Evolutionary conservation across 1,284 basidiomycete species (phyloP), one percentile per base, ranked within the genome.

Genomic region (Rhizoctonia solani): DNA sequence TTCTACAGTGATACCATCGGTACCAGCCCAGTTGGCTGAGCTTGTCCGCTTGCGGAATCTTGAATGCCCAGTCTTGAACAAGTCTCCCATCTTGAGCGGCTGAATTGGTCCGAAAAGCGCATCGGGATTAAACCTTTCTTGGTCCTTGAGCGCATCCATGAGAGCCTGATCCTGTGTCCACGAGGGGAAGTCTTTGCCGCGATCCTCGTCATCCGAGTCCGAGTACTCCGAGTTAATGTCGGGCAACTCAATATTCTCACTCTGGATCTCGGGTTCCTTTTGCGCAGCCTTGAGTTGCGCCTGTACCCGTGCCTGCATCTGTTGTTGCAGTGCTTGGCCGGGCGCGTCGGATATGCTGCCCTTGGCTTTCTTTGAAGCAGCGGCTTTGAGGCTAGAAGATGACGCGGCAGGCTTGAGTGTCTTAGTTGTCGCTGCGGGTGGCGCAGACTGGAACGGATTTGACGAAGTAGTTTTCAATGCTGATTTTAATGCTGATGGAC

Each of bases 191-290:
- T 90, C 85, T 32, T 87, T 87, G 68, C 83, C 81, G 23, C 89
- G 85, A 73, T 87, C 85, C 74, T 94, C 92, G 73, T 96, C 92
- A 54, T 94, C 95, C 3, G 93, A 95, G 77, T 97, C 91, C 2
- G 93, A 96, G 77, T 97, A 97, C 78, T 97, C 95, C 77, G 91
- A 94, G 71, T 93, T 89, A 73, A 96, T 93, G 67, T 97, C 95
- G 0, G 95, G 94, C 37, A 98, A 81, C 73, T 93, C 92, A 72
- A 94, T 95, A 71, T 84, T 87, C 79, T 96, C 93, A 72, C 87
- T 90, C 13, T 85, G 76, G 65, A 87, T 76, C 70, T 72, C 74
- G 65, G 75, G 73, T 23, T 69, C 65, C 8, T 75, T 77, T 70
- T 81, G 79, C 72, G 83, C 85, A 46, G 83, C 83, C 63, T 66